Evolutionary conservation across 2,329 filamentous ascomycete genomes (phyloP).

Genomic region (Ophiostoma novo-ulmi): DNA sequence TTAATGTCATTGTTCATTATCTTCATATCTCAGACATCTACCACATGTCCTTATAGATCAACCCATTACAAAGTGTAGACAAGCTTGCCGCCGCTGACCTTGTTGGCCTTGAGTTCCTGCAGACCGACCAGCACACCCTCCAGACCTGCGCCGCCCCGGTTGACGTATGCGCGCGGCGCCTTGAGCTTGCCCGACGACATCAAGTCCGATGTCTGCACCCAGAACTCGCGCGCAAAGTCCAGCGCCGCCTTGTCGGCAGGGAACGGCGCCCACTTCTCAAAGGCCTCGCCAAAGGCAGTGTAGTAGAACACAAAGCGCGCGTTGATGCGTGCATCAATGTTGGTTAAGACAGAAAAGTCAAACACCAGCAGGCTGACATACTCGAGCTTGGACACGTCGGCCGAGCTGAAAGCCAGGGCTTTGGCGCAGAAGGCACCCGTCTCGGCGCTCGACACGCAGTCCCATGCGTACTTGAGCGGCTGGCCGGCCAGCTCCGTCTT

Average conservation of each 20-base stretch:
- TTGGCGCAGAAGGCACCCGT: slow-evolving; percentile 33
- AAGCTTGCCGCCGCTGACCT: slow-evolving; percentile 39
- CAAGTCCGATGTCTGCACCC: slow-evolving; percentile 33
- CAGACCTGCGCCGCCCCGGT: slow-evolving; percentile 32
- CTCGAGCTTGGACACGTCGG: slow-evolving; percentile 15
- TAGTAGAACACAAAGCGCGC: slow-evolving; percentile 32
- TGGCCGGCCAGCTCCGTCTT: slow-evolving; percentile 29
- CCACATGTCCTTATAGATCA: neutral
- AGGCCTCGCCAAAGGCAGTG: slow-evolving; percentile 34
- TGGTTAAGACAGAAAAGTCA: slow-evolving; percentile 30
- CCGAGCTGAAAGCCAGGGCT: slow-evolving; percentile 19
- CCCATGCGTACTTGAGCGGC: slow-evolving; percentile 34
- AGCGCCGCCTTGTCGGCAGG: slow-evolving; percentile 29
- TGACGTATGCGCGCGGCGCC: slow-evolving; percentile 30
- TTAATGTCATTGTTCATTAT: neutral
- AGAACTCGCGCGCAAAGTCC: slow-evolving; percentile 36
- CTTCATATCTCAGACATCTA: neutral
- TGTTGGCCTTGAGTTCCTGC: slow-evolving; percentile 32
- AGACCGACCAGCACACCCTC: slow-evolving; percentile 34
- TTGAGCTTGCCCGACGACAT: slow-evolving; percentile 36
- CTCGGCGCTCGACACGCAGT: slow-evolving; percentile 34
- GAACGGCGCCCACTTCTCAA: slow-evolving; percentile 26
- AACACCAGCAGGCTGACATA: slow-evolving; percentile 26
- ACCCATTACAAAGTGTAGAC: slow-evolving; percentile 32
- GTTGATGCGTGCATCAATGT: slow-evolving; percentile 43